phyloP scores from a whole-genome alignment of 805 yeast genomes.

The Lachancea dasiensis region DNA sequence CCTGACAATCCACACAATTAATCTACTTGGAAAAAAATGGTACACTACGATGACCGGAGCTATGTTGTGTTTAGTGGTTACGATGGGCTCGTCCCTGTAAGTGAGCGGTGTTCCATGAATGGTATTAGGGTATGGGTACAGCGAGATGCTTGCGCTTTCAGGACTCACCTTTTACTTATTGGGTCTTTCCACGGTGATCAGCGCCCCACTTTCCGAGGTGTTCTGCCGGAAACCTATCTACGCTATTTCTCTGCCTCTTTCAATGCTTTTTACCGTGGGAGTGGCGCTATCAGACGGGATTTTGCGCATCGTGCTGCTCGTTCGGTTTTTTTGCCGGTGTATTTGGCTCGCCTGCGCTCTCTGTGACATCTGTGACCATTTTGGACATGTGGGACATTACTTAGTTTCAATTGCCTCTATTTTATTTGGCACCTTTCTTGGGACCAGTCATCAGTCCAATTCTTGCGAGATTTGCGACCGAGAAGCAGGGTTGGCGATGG shows the following conservation, averaged over 20 bases:
- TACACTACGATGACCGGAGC: conserved; percentile 59
- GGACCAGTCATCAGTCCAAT: conserved; percentile 79
- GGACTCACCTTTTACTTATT: conserved; percentile 66
- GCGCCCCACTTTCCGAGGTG: conserved; percentile 68
- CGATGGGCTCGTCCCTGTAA: conserved; percentile 70
- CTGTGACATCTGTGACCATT: conserved; percentile 81
- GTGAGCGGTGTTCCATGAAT: conserved; percentile 60
- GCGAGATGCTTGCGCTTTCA: conserved; percentile 55
- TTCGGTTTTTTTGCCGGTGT: conserved; percentile 72
- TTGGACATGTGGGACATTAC: conserved; percentile 66
- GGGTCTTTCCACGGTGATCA: conserved; percentile 68
- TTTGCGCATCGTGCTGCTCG: conserved; percentile 55
- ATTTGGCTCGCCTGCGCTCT: conserved; percentile 74
- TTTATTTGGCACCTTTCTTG: conserved; percentile 70
- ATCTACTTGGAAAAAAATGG: conserved; percentile 62
- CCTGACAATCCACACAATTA: conserved; percentile 63
- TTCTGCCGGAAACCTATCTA: conserved; percentile 64
- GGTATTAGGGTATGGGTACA: conserved; percentile 41
- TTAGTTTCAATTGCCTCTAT: conserved; percentile 67
- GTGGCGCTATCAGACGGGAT: conserved; percentile 56
- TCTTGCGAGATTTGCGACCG: conserved; percentile 64
- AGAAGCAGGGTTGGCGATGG: conserved; percentile 62
- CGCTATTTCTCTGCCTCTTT: conserved; percentile 51
- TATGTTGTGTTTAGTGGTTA: conserved; percentile 56
- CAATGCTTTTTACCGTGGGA: conserved; percentile 70